These are phyloP conservation scores for Eucalyptus erythrocorys DNA, from an alignment of 345 rosid genomes.

Conservation along the genomic window DNA sequence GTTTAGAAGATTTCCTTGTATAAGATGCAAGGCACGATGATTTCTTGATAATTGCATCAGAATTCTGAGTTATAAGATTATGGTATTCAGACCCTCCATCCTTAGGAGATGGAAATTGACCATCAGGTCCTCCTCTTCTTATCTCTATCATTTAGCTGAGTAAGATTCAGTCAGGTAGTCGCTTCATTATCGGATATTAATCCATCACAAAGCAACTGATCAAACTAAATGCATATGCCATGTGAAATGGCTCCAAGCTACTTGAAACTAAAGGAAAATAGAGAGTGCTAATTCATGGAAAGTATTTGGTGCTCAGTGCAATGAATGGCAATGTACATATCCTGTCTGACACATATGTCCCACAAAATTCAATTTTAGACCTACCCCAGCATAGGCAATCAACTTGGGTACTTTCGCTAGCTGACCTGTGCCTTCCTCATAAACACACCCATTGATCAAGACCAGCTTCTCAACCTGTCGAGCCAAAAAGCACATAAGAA, in stretches of 20 bases:
- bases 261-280: background rate
- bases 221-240: background rate
- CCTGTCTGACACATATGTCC: background rate
- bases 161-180: background rate
- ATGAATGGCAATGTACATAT: background rate
- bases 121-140: background rate
- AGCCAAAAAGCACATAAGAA: background rate
- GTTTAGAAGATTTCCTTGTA: background rate
- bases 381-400: conserved; percentile 81
- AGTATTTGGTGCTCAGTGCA: background rate
- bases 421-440: conserved; percentile 66
- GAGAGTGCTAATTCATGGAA: background rate
- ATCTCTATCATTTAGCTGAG: background rate
- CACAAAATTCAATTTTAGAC: background rate
- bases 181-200: background rate
- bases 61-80: background rate
- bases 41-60: background rate
- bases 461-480: conserved; percentile 65
- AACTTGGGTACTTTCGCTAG: conserved; percentile 48
- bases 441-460: conserved; percentile 69
- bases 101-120: background rate
- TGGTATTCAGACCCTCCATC: background rate
- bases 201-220: background rate
- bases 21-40: background rate
- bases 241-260: background rate